phyloP scores from a whole-genome alignment of 768 basidiomycete species.

The Neoboletus subvelutipes region DNA sequence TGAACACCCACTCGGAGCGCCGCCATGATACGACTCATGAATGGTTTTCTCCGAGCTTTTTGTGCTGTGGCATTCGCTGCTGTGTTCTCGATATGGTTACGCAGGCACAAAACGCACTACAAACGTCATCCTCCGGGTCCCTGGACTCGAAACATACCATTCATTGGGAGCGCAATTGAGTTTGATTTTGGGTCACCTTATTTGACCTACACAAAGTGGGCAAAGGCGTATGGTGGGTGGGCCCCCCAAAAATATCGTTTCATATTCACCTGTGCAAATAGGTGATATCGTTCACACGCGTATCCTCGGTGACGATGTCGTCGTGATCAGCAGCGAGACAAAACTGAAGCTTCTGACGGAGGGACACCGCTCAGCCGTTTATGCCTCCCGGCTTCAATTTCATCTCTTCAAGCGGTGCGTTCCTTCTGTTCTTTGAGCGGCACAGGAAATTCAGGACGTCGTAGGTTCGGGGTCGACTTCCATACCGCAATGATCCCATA shows the following conservation, averaged over 20 bases:
- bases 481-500: constrained; percentile 7
- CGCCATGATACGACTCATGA: not conserved
- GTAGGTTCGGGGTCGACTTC: constrained; percentile 3
- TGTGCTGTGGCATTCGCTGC: not conserved
- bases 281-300: not conserved
- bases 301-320: constrained; percentile 1
- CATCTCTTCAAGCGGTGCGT: constrained; percentile 1
- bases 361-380: not conserved
- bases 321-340: not conserved
- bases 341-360: not conserved
- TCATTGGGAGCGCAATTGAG: not conserved
- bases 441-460: not conserved
- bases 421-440: not conserved
- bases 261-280: not conserved
- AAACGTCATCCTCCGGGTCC: constrained; percentile 1
- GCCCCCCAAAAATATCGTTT: not conserved
- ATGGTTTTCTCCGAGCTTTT: not conserved
- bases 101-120: not conserved
- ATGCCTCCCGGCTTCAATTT: not conserved
- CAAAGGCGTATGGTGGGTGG: not conserved
- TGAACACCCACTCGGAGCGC: not conserved
- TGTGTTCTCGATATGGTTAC: not conserved
- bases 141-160: not conserved
- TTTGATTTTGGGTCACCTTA: constrained; percentile 2
- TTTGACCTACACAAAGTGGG: constrained; percentile 1